Evolutionary conservation across 148 eudicot genomes (phyloP).

Genomic region (Amaranthus palmeri): DNA sequence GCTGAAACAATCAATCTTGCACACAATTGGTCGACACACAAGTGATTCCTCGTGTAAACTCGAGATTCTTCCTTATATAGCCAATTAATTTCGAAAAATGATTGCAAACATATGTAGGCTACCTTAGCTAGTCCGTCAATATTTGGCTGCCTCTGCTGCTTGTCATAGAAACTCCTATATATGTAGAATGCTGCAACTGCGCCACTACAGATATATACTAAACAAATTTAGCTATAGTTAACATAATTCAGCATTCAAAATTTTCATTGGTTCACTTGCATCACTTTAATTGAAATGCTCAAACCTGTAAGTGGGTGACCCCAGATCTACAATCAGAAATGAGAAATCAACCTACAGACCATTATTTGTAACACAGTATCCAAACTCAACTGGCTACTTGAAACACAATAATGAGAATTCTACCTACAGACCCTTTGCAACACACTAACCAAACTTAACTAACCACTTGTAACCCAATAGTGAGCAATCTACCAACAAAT

Average conservation of each 20-base stretch:
- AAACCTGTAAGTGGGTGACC: too few species aligned
- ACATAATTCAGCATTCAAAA: not conserved
- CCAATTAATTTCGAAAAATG: not conserved
- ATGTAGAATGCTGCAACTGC: conserved; percentile 64
- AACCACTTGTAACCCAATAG: too few species aligned
- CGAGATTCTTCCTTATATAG: not conserved
- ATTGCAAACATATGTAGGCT: not conserved
- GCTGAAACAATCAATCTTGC: not conserved
- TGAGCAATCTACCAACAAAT: too few species aligned
- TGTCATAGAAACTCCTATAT: conserved; percentile 51
- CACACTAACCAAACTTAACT: too few species aligned
- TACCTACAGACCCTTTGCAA: too few species aligned
- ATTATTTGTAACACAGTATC: too few species aligned
- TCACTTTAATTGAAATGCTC: too few species aligned
- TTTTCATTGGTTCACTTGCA: not conserved
- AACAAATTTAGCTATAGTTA: conserved; percentile 9
- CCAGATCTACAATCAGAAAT: too few species aligned
- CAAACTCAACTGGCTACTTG: too few species aligned
- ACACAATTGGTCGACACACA: too few species aligned
- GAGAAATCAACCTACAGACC: too few species aligned
- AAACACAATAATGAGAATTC: too few species aligned
- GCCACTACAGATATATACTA: conserved; percentile 43
- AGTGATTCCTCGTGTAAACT: not conserved
- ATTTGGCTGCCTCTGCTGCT: conserved; percentile 29
- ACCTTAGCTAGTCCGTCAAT: conserved; percentile 28